Conservation (phyloP, 2,329 filamentous ascomycete species). For the Arthroderma uncinatum region DNA sequence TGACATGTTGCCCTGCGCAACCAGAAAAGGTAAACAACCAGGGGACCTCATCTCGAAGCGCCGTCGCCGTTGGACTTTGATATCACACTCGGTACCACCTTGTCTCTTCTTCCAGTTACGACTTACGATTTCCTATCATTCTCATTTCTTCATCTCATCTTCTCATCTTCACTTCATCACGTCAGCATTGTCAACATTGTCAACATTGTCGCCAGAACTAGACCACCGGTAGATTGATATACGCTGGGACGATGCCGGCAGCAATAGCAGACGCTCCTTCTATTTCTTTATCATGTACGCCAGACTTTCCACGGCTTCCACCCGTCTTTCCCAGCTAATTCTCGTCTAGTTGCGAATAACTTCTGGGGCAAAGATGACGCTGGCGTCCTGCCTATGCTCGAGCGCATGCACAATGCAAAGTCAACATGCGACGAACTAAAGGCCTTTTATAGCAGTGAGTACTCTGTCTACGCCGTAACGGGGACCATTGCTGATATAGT, state of each 20-base stretch:
- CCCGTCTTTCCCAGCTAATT: not conserved
- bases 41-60: not conserved
- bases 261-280: slow-evolving; percentile 50
- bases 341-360: slow-evolving; percentile 76
- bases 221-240: no score
- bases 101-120: not conserved
- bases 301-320: not conserved
- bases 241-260: slow-evolving; percentile 44
- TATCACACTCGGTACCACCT: not conserved
- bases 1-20: slow-evolving; percentile 1
- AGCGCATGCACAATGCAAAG: slow-evolving; percentile 91
- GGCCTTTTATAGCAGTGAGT: slow-evolving; percentile 70
- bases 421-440: slow-evolving; percentile 88
- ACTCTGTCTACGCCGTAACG: not conserved
- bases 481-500: not conserved
- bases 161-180: no score
- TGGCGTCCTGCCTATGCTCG: slow-evolving; percentile 78
- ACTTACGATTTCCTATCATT: not conserved
- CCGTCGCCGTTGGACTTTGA: not conserved
- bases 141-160: no score
- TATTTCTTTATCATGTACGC: slow-evolving; percentile 56
- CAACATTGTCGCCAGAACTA: no score
- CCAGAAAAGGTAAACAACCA: not conserved
- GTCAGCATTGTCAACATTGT: no score
- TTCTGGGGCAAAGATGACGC: slow-evolving; percentile 99